Base-by-base conservation (phyloP, 2,329 filamentous ascomycete genomes). In the Penicillium sp. region DNA sequence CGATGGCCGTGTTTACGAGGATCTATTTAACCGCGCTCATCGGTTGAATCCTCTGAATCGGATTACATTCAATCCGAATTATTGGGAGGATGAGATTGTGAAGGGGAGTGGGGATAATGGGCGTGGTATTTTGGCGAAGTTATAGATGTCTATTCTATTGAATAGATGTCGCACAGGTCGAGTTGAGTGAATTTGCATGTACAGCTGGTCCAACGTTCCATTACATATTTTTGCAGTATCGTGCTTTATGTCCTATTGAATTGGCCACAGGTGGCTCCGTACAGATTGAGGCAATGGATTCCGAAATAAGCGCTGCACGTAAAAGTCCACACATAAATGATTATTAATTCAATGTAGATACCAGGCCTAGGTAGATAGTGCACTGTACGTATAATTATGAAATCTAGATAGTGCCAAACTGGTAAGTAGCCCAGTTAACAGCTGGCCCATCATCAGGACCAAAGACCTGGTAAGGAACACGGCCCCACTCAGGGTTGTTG, bases 401-500 rank as follows among this genome's bases (percentile, higher is more conserved):
- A 13, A 29, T 67, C 10, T 66, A 76, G 38, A 73, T 64, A 48
- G 69, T 76, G 42, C 75, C 75, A 61, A 79, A 79, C 55, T 74
- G 68, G 63, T 78, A 79, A 5, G 73, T 77, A 50, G 76, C 76
- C 67, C 67, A 73, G 62, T 78, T 78, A 18, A 78, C 61, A 5
- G 69, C 69, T 10, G 77, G 76, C 1, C 64, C 70, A 40, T 74
- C 72, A 26, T 69, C 66, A 14, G 75, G 73, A 8, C 73, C 71
- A 58, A 72, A 78, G 58, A 79, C 68, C 66, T 78, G 74, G 59
- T 71, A 72, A 1, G 66, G 53, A 31, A 67, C 75, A 53, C 92
- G 84, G 57, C 85, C 85, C 93, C 93, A 97, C 74, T 91, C 84
- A 0, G 92, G 92, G 66, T 95, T 84, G 76, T 96, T 97, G 76